These are phyloP conservation scores for Hortiboletus campestris DNA, from an alignment of 768 basidiomycete species.

Conservation along the genomic window DNA sequence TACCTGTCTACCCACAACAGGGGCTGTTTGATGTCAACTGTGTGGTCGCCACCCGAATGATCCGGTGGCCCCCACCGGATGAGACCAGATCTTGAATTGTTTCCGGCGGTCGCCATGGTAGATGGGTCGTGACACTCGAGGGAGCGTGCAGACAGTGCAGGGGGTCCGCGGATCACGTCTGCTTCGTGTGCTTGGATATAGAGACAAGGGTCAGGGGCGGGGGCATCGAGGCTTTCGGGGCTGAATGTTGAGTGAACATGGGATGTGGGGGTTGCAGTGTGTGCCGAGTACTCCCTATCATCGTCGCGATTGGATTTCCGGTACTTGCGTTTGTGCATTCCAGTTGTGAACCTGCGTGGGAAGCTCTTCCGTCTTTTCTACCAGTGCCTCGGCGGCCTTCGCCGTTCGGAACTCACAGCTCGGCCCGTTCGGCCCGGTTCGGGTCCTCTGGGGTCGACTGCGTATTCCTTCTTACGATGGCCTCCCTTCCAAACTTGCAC, in stretches of 20 bases:
- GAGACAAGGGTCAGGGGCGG: constrained; percentile 31
- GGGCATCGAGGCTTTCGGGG: background rate
- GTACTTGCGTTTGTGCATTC: constrained; percentile 30
- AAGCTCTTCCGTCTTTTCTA: background rate
- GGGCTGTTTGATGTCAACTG: background rate
- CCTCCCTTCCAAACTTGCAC: background rate
- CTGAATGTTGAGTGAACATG: constrained; percentile 1
- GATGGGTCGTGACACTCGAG: constrained; percentile 29
- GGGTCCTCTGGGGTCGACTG: too few relatives aligned
- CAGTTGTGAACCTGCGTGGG: background rate
- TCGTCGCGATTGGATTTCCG: constrained; percentile 11
- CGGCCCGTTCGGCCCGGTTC: too few relatives aligned
- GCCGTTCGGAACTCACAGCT: too few relatives aligned
- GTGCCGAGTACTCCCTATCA: constrained; percentile 6
- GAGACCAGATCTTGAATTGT: constrained; percentile 31
- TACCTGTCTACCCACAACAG: constrained; percentile 83
- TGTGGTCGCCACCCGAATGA: constrained; percentile 5
- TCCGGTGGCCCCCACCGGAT: constrained; percentile 32
- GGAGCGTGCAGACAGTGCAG: constrained; percentile 36
- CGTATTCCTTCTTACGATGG: background rate
- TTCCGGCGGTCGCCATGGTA: constrained; percentile 1
- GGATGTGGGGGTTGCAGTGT: background rate
- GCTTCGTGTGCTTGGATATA: constrained; percentile 77
- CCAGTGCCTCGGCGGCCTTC: too few relatives aligned
- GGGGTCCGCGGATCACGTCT: constrained; percentile 57